Evolutionary conservation across 768 basidiomycete species (phyloP), one percentile per base, ranked within the genome.

Genomic region (Pulveroboletus sp.): DNA sequence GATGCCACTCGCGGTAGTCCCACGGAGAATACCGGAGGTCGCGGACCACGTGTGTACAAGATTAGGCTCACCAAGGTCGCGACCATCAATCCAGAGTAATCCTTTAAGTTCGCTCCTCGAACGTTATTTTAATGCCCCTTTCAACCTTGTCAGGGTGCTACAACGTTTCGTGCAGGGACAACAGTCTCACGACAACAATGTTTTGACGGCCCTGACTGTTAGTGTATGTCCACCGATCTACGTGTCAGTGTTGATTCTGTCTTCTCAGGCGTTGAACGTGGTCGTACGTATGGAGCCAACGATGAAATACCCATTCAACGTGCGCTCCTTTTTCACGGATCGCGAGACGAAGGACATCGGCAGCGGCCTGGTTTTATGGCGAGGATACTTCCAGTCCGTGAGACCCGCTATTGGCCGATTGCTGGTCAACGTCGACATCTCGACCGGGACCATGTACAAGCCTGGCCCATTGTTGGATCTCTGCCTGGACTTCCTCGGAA

Each of bases 371-470:
- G 76, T 80, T 13, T 73, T 89, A 0, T 87, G 86, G 86, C 75
- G 88, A 4, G 89, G 89, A 0, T 89, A 86, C 47, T 90, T 91
- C 67, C 89, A 90, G 61, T 86, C 84, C 0, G 76, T 89, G 12
- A 75, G 89, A 19, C 87, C 88, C 4, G 79, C 78, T 0, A 74
- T 82, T 16, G 81, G 81, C 0, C 70, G 71, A 0, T 76, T 91
- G 58, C 64, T 89, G 23, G 71, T 90, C 56, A 91, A 90, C 50
- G 75, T 91, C 54, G 89, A 91, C 53, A 86, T 89, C 40, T 80
- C 83, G 0, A 86, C 87, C 0, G 88, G 83, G 0, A 77, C 82
- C 23, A 86, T 91, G 83, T 89, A 83, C 62, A 80, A 79, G 57
- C 67, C 77, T 0, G 89, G 89, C 0, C 61, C 73, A 0, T 71